Conservation (phyloP, 306 rosid species). For the Fragaria vesca region DNA sequence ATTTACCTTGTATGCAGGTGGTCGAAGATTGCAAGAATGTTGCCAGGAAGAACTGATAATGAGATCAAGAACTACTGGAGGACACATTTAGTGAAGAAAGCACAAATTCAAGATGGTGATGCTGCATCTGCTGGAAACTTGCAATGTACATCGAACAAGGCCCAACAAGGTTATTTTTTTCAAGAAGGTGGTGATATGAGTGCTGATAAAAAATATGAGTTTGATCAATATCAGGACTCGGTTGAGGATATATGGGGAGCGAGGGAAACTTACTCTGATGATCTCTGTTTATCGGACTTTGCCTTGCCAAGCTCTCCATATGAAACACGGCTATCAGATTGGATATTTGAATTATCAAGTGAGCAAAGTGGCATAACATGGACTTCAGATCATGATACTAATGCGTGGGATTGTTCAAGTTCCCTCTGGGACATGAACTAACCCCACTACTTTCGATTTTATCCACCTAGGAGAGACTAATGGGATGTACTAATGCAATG, state of each 20-base stretch:
- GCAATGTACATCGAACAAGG: slow-evolving; percentile 13
- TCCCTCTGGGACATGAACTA: slow-evolving; percentile 58
- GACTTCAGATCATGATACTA: slow-evolving; percentile 26
- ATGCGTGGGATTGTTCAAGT: slow-evolving; percentile 47
- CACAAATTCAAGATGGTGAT: slow-evolving; percentile 29
- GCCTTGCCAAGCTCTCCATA: slow-evolving; percentile 46
- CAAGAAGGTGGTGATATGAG: slow-evolving; percentile 13
- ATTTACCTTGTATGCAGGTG: slow-evolving; percentile 36
- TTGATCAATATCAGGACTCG: slow-evolving; percentile 3
- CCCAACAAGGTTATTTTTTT: slow-evolving; percentile 16
- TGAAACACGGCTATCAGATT: slow-evolving; percentile 48
- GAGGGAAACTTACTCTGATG: slow-evolving; percentile 29
- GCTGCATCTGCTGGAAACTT: slow-evolving; percentile 25
- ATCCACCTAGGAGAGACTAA: not conserved
- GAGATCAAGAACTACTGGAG: slow-evolving; percentile 78
- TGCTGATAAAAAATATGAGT: slow-evolving; percentile 16
- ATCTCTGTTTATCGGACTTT: slow-evolving; percentile 28
- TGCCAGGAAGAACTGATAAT: slow-evolving; percentile 74
- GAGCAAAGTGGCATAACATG: slow-evolving; percentile 32
- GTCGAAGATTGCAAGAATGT: slow-evolving; percentile 63
- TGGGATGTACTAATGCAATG: not conserved
- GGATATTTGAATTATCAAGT: slow-evolving; percentile 48
- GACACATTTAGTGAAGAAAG: slow-evolving; percentile 44
- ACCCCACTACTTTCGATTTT: not conserved
- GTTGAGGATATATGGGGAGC: slow-evolving; percentile 21